Percentiles rank a stretch among this genome's conserved stretches.
Evolutionary conservation across 2,329 filamentous ascomycete genomes (phyloP).

Genomic region (Alternaria sp.): DNA sequence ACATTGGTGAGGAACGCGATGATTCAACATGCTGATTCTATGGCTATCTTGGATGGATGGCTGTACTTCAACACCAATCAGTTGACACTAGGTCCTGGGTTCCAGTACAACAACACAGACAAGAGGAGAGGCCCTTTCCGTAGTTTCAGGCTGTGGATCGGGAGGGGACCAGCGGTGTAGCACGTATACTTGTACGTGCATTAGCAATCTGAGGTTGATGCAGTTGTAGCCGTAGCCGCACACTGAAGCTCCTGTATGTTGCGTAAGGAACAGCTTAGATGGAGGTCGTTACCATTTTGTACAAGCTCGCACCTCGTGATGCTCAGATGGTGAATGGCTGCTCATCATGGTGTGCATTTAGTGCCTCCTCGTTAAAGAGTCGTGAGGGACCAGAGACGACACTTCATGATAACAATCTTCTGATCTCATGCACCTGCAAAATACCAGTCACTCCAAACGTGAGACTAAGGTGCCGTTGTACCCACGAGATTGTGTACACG

Average conservation of each 20-base stretch:
- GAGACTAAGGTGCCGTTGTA: not conserved
- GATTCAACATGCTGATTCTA: slow-evolving; percentile 53
- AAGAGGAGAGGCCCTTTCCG: slow-evolving; percentile 47
- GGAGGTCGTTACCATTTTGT: too few species aligned
- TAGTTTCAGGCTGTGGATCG: slow-evolving; percentile 46
- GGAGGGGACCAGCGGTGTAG: slow-evolving; percentile 42
- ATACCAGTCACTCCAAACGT: not conserved
- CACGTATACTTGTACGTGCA: too few species aligned
- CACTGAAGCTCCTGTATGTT: too few species aligned
- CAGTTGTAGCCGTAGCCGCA: too few species aligned
- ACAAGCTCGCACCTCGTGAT: too few species aligned
- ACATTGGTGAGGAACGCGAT: slow-evolving; percentile 49
- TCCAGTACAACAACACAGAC: slow-evolving; percentile 51
- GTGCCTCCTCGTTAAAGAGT: too few species aligned
- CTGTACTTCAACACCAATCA: slow-evolving; percentile 54
- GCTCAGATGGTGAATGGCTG: too few species aligned
- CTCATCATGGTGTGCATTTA: too few species aligned
- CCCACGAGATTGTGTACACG: not conserved
- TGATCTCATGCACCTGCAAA: not conserved
- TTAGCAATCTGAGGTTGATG: too few species aligned
- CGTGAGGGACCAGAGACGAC: not conserved
- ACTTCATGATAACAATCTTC: not conserved
- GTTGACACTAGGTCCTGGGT: slow-evolving; percentile 43
- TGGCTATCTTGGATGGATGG: slow-evolving; percentile 51
- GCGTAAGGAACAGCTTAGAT: too few species aligned